phyloP scores from a whole-genome alignment of 345 rosid genomes.

The Cardamine resedifolia region DNA sequence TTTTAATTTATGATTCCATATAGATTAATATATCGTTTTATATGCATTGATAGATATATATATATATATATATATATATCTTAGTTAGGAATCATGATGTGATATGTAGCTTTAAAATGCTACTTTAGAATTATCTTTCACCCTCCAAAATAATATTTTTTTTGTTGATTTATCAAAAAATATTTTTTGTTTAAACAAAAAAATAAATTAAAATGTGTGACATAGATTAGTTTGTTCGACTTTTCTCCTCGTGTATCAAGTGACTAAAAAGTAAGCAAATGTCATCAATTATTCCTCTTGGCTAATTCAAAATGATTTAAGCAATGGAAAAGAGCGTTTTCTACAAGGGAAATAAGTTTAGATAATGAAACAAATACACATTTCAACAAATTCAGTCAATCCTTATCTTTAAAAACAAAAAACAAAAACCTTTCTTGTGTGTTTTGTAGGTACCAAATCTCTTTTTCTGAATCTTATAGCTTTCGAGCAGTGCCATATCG shows the following conservation, averaged over 20 bases:
- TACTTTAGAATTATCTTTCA: background rate
- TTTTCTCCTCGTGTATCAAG: background rate
- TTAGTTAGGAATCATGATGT: background rate
- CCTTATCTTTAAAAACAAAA: background rate
- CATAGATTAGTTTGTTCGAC: background rate
- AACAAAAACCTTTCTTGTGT: background rate
- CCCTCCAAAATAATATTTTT: no score
- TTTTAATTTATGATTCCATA: background rate
- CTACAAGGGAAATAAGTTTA: background rate
- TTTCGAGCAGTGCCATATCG: slow-evolving; percentile 77
- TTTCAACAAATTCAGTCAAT: background rate
- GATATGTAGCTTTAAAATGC: background rate
- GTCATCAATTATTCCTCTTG: slow-evolving; percentile 20
- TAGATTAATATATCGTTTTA: background rate
- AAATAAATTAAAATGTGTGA: background rate
- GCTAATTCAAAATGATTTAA: slow-evolving; percentile 14
- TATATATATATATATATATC: no score
- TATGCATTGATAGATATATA: background rate
- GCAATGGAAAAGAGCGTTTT: background rate
- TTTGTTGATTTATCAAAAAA: no score
- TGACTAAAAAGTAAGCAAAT: background rate
- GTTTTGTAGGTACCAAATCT: slow-evolving; percentile 57
- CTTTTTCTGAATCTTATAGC: slow-evolving; percentile 87
- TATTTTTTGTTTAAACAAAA: no score
- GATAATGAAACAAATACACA: slow-evolving; percentile 4